Evolutionary conservation across 768 basidiomycete species (phyloP).

Genomic region (Amanita polypyramis): DNA sequence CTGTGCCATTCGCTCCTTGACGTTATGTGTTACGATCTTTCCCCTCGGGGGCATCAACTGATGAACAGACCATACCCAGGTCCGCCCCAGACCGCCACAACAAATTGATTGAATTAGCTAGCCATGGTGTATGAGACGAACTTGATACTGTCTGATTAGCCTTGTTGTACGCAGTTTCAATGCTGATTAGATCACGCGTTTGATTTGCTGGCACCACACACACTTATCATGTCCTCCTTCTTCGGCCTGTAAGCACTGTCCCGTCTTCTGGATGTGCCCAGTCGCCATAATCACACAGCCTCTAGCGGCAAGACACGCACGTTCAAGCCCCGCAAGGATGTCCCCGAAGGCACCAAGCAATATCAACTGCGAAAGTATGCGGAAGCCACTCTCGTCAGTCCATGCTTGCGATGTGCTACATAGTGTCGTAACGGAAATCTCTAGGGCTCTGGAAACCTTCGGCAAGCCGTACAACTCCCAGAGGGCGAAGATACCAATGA

Average conservation of each 20-base stretch:
- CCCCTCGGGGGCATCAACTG: slow-evolving; percentile 33
- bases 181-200: too few relatives aligned
- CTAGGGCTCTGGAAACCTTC: slow-evolving; percentile 91
- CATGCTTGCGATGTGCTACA: neutral
- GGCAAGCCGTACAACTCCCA: slow-evolving; percentile 85
- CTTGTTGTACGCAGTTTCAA: slow-evolving; percentile 56
- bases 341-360: slow-evolving; percentile 94
- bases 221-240: slow-evolving; percentile 68
- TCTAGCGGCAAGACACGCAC: slow-evolving; percentile 81
- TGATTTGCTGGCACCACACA: neutral
- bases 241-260: slow-evolving; percentile 64
- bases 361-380: slow-evolving; percentile 98
- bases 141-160: slow-evolving; percentile 42
- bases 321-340: slow-evolving; percentile 93
- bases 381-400: slow-evolving; percentile 79
- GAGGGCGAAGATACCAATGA: slow-evolving; percentile 97
- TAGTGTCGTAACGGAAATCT: neutral
- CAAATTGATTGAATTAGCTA: slow-evolving; percentile 61
- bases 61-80: slow-evolving; percentile 38
- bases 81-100: slow-evolving; percentile 73
- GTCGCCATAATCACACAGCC: neutral
- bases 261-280: neutral
- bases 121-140: slow-evolving; percentile 31
- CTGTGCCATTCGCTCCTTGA: slow-evolving; percentile 32
- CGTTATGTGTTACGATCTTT: slow-evolving; percentile 54